Evolutionary conservation across 2,329 filamentous ascomycete species (phyloP), one percentile per base, ranked within the genome.

Genomic region (Scleromitrula shiraiana): DNA sequence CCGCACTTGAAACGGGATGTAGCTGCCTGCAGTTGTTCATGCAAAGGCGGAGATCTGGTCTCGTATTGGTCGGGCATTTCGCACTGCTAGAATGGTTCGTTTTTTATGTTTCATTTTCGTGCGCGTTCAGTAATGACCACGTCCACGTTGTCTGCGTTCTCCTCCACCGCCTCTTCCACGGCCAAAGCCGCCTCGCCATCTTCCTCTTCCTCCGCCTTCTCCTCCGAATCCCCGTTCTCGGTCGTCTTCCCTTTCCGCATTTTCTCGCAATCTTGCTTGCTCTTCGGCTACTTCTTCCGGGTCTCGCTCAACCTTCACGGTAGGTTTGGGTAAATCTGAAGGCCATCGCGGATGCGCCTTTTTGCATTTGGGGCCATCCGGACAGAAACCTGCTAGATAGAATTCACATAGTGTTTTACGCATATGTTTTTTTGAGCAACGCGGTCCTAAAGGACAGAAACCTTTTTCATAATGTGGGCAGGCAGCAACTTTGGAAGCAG

Each of bases 321-420:
- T 78, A 7, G 84, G 88, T 70, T 83, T 85, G 64, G 88, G 83
- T 32, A 89, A 78, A 20, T 82, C 79, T n/a, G 66, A 74, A 15
- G 70, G 67, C 82, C 88, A 97, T 51, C 82, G 77, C 3, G 91
- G 82, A 66, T 98, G 93, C 5, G 88, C 84, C 54, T 84, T 78
- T 62, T 80, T 82, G 68, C 93, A 98, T 7, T 72, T 71, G 52
- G 73, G 76, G 2, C 83, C 91, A 47, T 95, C 85, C 0, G 93
- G 93, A 64, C 93, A 98, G 71, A 98, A 98, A 1, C 93, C 93
- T 7, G 88, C 88, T 14, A 97, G 72, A 64, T 95, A 98, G 65
- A 84, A 95, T 1, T 74, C 74, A 64, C 93, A 98, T 6, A 95
- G 66, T 55, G 77, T 82, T 54, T 86, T 82, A 51, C 89, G 80